These are phyloP conservation scores for Xerocomellus dryophilus DNA, from an alignment of 768 basidiomycete species.

Conservation along the genomic window DNA sequence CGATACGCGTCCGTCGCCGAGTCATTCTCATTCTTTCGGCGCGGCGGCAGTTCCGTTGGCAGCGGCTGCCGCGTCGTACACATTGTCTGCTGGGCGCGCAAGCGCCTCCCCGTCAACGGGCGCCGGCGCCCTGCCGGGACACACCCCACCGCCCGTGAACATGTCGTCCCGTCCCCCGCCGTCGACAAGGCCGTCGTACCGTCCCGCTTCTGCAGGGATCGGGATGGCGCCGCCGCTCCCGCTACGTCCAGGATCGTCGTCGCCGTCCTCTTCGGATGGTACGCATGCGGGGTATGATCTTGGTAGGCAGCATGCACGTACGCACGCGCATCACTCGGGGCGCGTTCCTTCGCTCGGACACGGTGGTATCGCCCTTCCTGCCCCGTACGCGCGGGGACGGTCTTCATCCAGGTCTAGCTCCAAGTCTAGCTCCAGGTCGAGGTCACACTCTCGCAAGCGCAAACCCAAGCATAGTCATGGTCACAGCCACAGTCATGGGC, in stretches of 20 bases:
- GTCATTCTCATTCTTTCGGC: slow-evolving; percentile 1
- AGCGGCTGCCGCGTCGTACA: neutral
- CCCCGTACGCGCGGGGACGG: neutral
- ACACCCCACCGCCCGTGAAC: slow-evolving; percentile 11
- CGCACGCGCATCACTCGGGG: neutral
- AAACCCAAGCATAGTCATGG: neutral
- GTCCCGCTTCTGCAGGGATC: neutral
- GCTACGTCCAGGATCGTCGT: neutral
- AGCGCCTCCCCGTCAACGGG: neutral
- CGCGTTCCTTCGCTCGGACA: neutral
- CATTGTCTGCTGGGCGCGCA: neutral
- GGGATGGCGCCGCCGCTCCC: neutral
- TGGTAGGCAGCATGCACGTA: neutral
- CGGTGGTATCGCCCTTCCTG: neutral
- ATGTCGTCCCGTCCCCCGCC: slow-evolving; percentile 10
- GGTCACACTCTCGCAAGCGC: neutral
- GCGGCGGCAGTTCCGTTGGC: neutral
- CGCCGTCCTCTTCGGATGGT: neutral
- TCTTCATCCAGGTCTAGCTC: neutral
- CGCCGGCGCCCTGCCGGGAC: neutral
- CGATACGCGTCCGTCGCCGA: slow-evolving; percentile 8
- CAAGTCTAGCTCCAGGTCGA: neutral
- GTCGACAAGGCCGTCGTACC: neutral
- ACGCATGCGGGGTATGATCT: neutral
- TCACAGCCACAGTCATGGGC: neutral